These are phyloP conservation scores for Baudoinia panamericana DNA, from an alignment of 495 filamentous ascomycete genomes.

Conservation along the genomic window DNA sequence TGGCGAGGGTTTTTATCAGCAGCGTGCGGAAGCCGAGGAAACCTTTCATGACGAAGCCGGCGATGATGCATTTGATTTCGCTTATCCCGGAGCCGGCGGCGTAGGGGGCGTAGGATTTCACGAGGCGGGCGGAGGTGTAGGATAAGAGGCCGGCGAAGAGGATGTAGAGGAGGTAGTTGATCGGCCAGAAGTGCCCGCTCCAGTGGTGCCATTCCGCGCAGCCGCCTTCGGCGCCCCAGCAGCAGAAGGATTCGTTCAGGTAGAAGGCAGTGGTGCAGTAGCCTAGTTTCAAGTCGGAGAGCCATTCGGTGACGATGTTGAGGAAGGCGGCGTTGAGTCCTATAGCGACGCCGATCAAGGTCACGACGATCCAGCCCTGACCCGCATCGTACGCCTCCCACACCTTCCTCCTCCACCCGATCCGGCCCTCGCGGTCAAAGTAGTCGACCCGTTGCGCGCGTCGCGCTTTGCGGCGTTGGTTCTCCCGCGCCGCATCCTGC, in stretches of 20 bases:
- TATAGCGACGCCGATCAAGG: conserved; percentile 81
- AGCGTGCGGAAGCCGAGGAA: conserved; percentile 89
- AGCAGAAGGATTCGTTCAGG: conserved; percentile 95
- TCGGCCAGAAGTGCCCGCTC: conserved; percentile 59
- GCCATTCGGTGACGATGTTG: conserved; percentile 94
- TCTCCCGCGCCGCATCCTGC: conserved; percentile 87
- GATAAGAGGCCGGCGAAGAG: conserved; percentile 74
- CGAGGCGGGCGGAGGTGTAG: conserved; percentile 66
- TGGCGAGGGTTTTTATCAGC: conserved; percentile 80
- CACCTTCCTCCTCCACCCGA: conserved; percentile 72
- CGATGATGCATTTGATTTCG: conserved; percentile 99
- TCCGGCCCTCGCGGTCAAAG: conserved; percentile 55
- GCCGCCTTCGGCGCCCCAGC: conserved; percentile 87
- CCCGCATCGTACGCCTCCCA: conserved; percentile 88
- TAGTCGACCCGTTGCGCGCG: conserved; percentile 61
- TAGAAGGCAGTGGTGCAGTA: conserved; percentile 94
- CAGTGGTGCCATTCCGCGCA: conserved; percentile 85
- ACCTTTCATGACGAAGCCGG: conserved; percentile 99
- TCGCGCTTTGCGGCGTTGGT: conserved; percentile 62
- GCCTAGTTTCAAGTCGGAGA: conserved; percentile 88
- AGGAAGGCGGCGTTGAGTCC: conserved; percentile 85
- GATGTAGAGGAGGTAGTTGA: conserved; percentile 86
- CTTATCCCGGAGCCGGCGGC: conserved; percentile 95
- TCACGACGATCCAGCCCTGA: conserved; percentile 97
- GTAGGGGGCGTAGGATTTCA: conserved; percentile 91